Percentiles rank a stretch among this genome's conserved stretches.
Evolutionary conservation across 2,329 filamentous ascomycete genomes (phyloP).

Genomic region (Exophiala bonariae): DNA sequence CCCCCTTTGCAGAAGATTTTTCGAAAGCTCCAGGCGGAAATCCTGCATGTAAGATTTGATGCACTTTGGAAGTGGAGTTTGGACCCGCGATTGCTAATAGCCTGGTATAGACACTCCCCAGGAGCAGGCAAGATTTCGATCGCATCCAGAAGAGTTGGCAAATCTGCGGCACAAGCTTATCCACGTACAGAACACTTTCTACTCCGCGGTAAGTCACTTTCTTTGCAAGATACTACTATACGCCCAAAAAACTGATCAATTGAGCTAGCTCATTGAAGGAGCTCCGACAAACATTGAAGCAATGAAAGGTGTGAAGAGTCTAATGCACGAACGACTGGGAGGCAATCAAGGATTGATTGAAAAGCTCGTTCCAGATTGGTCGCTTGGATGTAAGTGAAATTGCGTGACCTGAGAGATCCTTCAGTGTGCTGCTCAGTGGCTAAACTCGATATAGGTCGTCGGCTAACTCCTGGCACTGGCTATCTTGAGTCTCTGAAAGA

Average conservation of each 20-base stretch:
- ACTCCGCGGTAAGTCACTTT: constrained; percentile 6
- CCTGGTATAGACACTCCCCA: constrained; percentile 26
- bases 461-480: constrained; percentile 45
- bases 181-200: constrained; percentile 11
- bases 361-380: constrained; percentile 37
- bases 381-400: constrained; percentile 14
- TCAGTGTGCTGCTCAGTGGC: too few species aligned
- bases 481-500: constrained; percentile 32
- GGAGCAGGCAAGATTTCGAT: constrained; percentile 22
- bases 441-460: too few species aligned
- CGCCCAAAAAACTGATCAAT: constrained; percentile 13
- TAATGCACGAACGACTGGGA: constrained; percentile 18
- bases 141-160: constrained; percentile 20
- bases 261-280: constrained; percentile 18
- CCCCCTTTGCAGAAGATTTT: constrained; percentile 19
- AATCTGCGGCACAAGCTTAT: constrained; percentile 4
- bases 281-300: constrained; percentile 8
- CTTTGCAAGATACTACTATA: background rate
- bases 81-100: background rate
- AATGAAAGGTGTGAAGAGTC: constrained; percentile 3
- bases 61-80: background rate
- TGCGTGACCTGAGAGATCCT: constrained; percentile 28
- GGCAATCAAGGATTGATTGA: constrained; percentile 34
- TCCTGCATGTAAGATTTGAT: constrained; percentile 27
- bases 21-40: constrained; percentile 22